Conservation (phyloP, 2,329 filamentous ascomycete species). For the Grosmannia penicillata region DNA sequence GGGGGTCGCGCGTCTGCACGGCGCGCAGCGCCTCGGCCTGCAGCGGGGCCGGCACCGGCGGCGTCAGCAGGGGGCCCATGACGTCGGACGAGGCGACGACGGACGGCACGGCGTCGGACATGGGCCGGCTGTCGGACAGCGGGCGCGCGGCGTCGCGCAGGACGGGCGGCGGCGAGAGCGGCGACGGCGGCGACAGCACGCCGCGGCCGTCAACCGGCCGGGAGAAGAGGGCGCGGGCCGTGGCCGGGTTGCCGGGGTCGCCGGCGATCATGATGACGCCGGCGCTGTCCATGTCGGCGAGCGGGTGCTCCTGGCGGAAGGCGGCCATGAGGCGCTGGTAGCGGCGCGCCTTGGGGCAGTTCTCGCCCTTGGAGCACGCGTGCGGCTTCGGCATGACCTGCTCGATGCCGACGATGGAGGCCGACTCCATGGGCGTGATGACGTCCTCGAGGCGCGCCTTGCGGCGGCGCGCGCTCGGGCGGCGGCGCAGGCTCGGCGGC, state of each 20-base stretch:
- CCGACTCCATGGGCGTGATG: slow-evolving; percentile 66
- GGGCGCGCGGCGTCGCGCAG: too few species aligned
- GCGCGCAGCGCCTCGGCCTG: slow-evolving; percentile 59
- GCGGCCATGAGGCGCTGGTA: slow-evolving; percentile 64
- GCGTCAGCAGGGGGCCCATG: slow-evolving; percentile 50
- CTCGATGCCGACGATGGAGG: slow-evolving; percentile 86
- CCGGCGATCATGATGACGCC: slow-evolving; percentile 65
- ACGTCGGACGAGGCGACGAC: slow-evolving; percentile 85
- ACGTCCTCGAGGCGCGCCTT: slow-evolving; percentile 39
- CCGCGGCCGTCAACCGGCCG: slow-evolving; percentile 16
- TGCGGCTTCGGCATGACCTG: slow-evolving; percentile 76
- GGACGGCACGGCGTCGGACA: slow-evolving; percentile 65
- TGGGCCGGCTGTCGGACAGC: slow-evolving; percentile 45
- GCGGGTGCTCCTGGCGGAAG: slow-evolving; percentile 62
- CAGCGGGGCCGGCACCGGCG: slow-evolving; percentile 45
- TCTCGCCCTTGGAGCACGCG: slow-evolving; percentile 72
- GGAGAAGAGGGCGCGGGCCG: slow-evolving; percentile 41
- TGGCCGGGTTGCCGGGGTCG: slow-evolving; percentile 63
- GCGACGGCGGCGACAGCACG: neutral
- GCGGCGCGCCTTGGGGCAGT: slow-evolving; percentile 68
- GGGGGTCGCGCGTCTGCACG: slow-evolving; percentile 61
- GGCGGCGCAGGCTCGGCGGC: slow-evolving; percentile 21
- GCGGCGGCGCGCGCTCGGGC: slow-evolving; percentile 22
- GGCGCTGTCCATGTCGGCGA: slow-evolving; percentile 40
- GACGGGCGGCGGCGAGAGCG: neutral